phyloP scores from a whole-genome alignment of 139 green algal genomes.

The Tetraselmis striata region DNA sequence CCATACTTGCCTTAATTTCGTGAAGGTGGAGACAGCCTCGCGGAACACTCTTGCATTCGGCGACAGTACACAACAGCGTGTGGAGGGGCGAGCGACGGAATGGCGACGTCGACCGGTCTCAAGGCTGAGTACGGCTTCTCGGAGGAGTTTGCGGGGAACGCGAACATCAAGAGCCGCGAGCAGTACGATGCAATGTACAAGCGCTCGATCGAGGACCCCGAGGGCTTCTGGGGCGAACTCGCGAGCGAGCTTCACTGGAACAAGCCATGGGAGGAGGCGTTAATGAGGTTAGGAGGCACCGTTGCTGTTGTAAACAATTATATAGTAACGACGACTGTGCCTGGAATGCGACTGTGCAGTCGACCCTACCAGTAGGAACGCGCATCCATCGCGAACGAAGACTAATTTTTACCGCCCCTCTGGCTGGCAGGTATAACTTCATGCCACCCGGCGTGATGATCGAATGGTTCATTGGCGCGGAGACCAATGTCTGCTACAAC shows the following conservation, averaged over 20 bases:
- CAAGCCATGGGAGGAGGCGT: slow-evolving; percentile 53
- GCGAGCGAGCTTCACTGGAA: slow-evolving; percentile 85
- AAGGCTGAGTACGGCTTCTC: neutral
- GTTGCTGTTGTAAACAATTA: too few species aligned
- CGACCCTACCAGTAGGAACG: too few species aligned
- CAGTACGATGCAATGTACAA: slow-evolving; percentile 85
- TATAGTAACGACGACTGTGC: too few species aligned
- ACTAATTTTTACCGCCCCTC: too few species aligned
- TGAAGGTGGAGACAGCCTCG: too few species aligned
- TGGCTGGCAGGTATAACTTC: slow-evolving; percentile 55
- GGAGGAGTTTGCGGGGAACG: neutral
- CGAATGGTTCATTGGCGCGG: slow-evolving; percentile 62
- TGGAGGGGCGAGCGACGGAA: too few species aligned
- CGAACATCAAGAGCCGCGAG: slow-evolving; percentile 17
- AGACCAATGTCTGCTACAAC: slow-evolving; percentile 77
- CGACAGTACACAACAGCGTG: too few species aligned
- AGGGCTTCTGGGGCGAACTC: slow-evolving; percentile 84
- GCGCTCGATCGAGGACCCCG: slow-evolving; percentile 75
- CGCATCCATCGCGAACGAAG: neutral
- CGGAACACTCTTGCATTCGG: too few species aligned
- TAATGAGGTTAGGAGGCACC: too few species aligned
- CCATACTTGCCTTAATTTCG: too few species aligned
- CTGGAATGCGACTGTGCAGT: too few species aligned
- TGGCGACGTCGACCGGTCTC: neutral
- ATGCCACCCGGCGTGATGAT: slow-evolving; percentile 47